These are phyloP conservation scores for Phytophthora brassicae DNA, from an alignment of 352 stramenopile species.

Conservation along the genomic window DNA sequence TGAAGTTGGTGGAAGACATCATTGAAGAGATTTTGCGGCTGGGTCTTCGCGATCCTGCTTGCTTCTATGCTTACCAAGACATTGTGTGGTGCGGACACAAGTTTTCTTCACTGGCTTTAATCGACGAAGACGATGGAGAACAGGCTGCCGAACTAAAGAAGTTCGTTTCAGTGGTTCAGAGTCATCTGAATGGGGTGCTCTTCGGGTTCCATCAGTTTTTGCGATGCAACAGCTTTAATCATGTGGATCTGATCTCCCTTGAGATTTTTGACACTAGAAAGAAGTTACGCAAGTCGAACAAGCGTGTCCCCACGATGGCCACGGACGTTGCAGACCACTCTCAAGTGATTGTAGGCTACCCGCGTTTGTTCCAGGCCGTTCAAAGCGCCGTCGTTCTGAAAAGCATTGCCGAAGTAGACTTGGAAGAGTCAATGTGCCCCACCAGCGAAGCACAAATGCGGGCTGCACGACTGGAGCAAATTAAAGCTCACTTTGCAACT, in stretches of 20 bases:
- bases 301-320: conserved; percentile 6
- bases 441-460: conserved; percentile 60
- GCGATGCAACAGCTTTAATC: conserved; percentile 79
- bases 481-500: conserved; percentile 48
- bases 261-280: conserved; percentile 75
- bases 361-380: conserved; percentile 59
- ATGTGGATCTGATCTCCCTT: conserved; percentile 68
- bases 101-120: conserved; percentile 29
- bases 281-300: conserved; percentile 51
- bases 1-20: conserved; percentile 52
- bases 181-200: conserved; percentile 65
- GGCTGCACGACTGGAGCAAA: conserved; percentile 44
- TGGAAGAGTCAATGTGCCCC: conserved; percentile 57
- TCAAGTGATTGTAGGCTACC: conserved; percentile 46
- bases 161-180: conserved; percentile 60
- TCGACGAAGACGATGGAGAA: conserved; percentile 4
- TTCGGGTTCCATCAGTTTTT: conserved; percentile 80
- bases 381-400: conserved; percentile 59
- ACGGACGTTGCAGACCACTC: conserved; percentile 50
- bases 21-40: conserved; percentile 56
- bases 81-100: conserved; percentile 85
- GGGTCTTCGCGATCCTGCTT: conserved; percentile 59
- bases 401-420: conserved; percentile 57
- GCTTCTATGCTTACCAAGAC: conserved; percentile 80
- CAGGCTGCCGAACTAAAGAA: conserved; percentile 37